phyloP scores from a whole-genome alignment of 2,329 filamentous ascomycete species.

The Sporothrix globosa region DNA sequence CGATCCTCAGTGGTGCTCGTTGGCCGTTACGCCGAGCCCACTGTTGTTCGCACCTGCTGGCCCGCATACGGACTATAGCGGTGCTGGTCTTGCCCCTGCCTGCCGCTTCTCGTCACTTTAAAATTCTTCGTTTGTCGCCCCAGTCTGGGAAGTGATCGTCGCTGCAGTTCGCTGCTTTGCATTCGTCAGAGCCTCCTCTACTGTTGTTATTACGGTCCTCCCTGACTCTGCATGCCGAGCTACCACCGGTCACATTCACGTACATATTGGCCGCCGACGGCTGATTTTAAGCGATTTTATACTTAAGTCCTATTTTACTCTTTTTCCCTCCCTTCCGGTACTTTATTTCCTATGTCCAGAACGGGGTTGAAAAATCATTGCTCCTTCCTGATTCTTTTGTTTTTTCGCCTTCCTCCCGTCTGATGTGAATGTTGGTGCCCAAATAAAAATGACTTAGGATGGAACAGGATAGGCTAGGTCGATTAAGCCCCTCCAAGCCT shows the following conservation, averaged over 20 bases:
- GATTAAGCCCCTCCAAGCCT: conserved; percentile 25
- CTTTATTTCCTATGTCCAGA: not conserved
- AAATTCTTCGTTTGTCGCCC: conserved; percentile 21
- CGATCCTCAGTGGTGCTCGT: not conserved
- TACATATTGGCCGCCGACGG: not conserved
- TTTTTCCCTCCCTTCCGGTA: not conserved
- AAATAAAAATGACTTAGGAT: not conserved
- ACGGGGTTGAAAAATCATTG: not conserved
- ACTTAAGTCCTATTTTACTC: not conserved
- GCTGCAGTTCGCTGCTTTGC: not conserved
- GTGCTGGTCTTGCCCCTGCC: conserved; percentile 17
- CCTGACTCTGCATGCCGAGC: not conserved
- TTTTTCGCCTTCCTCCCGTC: not conserved
- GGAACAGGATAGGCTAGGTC: conserved; percentile 26
- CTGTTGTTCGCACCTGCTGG: conserved; percentile 14
- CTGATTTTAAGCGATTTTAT: not conserved
- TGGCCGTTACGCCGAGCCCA: not conserved
- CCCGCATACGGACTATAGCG: not conserved
- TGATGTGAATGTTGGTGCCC: not conserved
- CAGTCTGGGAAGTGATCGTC: conserved; percentile 16
- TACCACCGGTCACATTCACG: not conserved
- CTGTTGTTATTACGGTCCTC: not conserved
- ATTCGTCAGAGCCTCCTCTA: conserved; percentile 14
- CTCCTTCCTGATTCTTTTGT: conserved; percentile 5
- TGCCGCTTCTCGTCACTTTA: not conserved